Conservation (phyloP, 2,329 filamentous ascomycete species). For the Metarhizium album region DNA sequence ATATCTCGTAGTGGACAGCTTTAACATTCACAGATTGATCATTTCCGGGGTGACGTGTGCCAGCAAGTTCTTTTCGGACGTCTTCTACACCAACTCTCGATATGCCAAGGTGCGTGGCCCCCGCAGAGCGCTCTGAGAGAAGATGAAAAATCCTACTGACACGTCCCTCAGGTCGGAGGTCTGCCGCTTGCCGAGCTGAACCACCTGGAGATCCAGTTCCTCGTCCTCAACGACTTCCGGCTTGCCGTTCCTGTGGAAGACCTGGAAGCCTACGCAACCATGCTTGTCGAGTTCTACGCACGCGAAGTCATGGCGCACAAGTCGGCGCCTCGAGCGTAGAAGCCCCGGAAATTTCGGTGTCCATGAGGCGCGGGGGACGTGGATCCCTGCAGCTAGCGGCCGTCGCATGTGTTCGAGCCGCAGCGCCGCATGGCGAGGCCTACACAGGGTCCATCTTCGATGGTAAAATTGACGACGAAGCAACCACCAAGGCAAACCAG, state of each 20-base stretch:
- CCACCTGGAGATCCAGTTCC: constrained; percentile 90
- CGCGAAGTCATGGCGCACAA: constrained; percentile 59
- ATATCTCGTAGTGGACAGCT: constrained; percentile 93
- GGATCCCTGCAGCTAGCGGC: not conserved
- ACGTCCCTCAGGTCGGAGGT: constrained; percentile 65
- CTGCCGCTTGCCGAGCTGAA: constrained; percentile 87
- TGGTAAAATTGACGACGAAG: too few species aligned
- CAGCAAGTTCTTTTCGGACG: constrained; percentile 98
- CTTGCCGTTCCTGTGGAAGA: constrained; percentile 90
- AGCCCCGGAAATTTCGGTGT: not conserved
- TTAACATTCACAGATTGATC: constrained; percentile 93
- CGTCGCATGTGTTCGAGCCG: not conserved
- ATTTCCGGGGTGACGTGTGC: constrained; percentile 96
- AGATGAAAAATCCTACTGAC: constrained; percentile 3
- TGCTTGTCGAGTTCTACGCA: constrained; percentile 97
- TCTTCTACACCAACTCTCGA: constrained; percentile 98
- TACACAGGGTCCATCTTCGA: not conserved
- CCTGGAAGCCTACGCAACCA: constrained; percentile 92
- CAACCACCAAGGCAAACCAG: too few species aligned
- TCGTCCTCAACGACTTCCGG: constrained; percentile 91
- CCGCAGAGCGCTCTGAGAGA: not conserved
- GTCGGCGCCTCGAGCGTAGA: constrained; percentile 1
- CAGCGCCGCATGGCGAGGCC: not conserved
- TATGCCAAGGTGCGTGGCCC: constrained; percentile 76
- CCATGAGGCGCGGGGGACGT: not conserved